Percentiles rank a stretch among this genome's conserved stretches.
These are phyloP conservation scores for Glomus cerebriforme DNA, from an alignment of 192 early-diverging fungal species.

Conservation along the genomic window DNA sequence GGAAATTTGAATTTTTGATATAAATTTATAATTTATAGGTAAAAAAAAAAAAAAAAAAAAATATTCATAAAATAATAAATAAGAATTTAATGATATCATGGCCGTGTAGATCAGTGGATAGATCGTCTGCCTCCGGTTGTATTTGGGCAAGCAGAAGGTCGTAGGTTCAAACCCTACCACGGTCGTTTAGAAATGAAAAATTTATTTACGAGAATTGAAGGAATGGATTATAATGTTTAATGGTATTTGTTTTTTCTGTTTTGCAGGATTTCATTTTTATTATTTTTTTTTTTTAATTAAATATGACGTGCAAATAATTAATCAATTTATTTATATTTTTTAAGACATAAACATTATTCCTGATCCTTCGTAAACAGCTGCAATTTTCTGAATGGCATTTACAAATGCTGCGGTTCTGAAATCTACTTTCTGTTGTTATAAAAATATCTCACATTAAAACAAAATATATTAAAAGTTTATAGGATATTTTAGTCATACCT, in stretches of 20 bases:
- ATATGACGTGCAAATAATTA: no score
- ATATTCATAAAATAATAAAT: no score
- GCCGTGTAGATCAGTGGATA: conserved; percentile 21
- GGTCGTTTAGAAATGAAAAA: not conserved
- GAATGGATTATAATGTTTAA: not conserved
- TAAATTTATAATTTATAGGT: no score
- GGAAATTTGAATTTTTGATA: no score
- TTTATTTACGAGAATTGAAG: not conserved
- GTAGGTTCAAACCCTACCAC: conserved; percentile 22
- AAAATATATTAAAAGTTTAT: not conserved
- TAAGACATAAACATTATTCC: conserved; percentile 71
- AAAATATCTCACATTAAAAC: not conserved
- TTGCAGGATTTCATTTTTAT: not conserved
- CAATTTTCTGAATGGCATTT: conserved; percentile 85
- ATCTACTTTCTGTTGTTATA: conserved; percentile 50
- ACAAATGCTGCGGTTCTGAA: conserved; percentile 76
- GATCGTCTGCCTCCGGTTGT: conserved; percentile 25
- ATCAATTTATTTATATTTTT: no score
- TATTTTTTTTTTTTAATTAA: no score
- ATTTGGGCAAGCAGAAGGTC: conserved; percentile 18
- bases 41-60: no score
- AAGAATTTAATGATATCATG: not conserved
- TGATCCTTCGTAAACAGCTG: conserved; percentile 69
- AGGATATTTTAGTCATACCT: conserved; percentile 32
- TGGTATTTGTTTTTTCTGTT: not conserved